Percentiles rank a stretch among this genome's conserved stretches.
phyloP scores from a whole-genome alignment of 169 alveolate genomes.

The Cryptosporidium meleagridis region DNA sequence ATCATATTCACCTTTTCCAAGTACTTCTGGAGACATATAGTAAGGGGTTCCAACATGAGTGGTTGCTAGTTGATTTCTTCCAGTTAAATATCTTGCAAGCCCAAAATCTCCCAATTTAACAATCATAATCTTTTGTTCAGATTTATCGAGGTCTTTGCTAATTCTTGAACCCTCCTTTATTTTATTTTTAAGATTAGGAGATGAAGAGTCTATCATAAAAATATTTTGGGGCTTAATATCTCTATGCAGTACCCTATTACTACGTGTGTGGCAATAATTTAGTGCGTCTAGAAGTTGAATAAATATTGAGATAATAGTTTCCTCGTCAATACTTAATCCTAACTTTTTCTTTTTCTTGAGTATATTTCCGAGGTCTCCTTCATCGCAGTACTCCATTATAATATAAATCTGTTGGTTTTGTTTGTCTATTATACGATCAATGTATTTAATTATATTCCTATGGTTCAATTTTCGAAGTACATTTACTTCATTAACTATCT shows the following conservation, averaged over 20 bases:
- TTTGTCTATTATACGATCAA: slow-evolving; percentile 93
- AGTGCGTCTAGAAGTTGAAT: slow-evolving; percentile 92
- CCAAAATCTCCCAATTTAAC: slow-evolving; percentile 96
- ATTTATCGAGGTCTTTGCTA: slow-evolving; percentile 11
- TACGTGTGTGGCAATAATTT: slow-evolving; percentile 93
- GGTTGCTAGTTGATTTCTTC: slow-evolving; percentile 92
- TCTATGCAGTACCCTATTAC: slow-evolving; percentile 92
- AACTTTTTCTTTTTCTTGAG: slow-evolving; percentile 90
- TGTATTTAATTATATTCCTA: slow-evolving; percentile 94
- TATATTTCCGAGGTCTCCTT: slow-evolving; percentile 94
- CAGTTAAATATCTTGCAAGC: slow-evolving; percentile 90
- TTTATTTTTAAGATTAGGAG: slow-evolving; percentile 75
- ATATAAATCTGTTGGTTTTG: slow-evolving; percentile 90
- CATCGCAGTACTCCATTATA: slow-evolving; percentile 96
- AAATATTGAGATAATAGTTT: slow-evolving; percentile 93
- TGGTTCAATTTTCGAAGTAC: slow-evolving; percentile 94
- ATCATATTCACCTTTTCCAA: slow-evolving; percentile 91
- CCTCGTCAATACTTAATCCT: slow-evolving; percentile 91
- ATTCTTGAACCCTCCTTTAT: slow-evolving; percentile 59
- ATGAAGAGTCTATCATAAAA: slow-evolving; percentile 85
- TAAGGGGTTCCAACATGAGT: slow-evolving; percentile 96
- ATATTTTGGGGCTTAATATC: slow-evolving; percentile 97
- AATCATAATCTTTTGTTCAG: slow-evolving; percentile 79
- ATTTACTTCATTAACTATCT: slow-evolving; percentile 95
- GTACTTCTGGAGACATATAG: slow-evolving; percentile 97